These are phyloP conservation scores for Agarophyton chilense DNA, from an alignment of 23 red algal species.

Conservation along the genomic window DNA sequence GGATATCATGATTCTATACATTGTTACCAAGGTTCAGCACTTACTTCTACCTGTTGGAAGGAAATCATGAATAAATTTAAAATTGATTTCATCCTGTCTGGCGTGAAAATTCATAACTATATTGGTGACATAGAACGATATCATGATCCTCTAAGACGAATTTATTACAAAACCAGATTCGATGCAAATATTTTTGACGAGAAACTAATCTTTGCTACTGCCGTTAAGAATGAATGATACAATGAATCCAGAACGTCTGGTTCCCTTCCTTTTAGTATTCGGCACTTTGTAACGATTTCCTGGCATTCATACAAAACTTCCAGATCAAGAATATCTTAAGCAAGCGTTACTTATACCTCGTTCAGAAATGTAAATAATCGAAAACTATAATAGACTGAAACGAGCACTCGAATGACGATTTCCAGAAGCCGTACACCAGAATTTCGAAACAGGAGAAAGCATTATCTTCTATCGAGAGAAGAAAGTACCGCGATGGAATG, in stretches of 20 bases:
- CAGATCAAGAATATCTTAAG: conserved; percentile 10
- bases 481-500: too few relatives aligned
- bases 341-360: conserved; percentile 14
- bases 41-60: conserved; percentile 4
- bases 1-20: conserved; percentile 6
- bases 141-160: background rate
- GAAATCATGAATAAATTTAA: background rate
- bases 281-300: conserved; percentile 16
- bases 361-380: conserved; percentile 45
- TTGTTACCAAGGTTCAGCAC: conserved; percentile 1
- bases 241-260: conserved; percentile 40
- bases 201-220: background rate
- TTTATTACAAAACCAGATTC: background rate
- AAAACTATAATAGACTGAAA: conserved; percentile 18
- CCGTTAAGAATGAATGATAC: conserved; percentile 39
- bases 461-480: conserved; percentile 1
- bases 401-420: background rate
- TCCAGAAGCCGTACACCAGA: background rate
- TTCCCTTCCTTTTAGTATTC: conserved; percentile 27
- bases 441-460: background rate
- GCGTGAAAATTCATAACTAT: conserved; percentile 39
- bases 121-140: conserved; percentile 12
- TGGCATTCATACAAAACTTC: too few relatives aligned
- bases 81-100: conserved; percentile 18
- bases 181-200: background rate